Base-by-base conservation (phyloP, 202 grass and related monocot genomes). In the Tripidium arundinaceum region DNA sequence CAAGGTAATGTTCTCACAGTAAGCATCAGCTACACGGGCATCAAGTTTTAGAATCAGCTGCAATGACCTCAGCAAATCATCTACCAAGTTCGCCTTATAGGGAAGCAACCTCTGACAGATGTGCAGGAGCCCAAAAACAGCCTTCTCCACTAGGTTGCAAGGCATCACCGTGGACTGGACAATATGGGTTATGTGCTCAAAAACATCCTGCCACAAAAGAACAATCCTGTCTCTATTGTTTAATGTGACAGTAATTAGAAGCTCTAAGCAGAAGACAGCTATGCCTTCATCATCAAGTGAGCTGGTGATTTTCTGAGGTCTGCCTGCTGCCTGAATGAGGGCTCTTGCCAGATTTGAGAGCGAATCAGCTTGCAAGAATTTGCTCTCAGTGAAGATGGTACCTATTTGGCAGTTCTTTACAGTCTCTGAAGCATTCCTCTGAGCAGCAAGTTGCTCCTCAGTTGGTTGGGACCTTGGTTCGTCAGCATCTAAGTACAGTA, bases 181-280 rank as follows among this genome's bases (percentile, higher is more conserved):
- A 1, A 98, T 95, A 45, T 87, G 91, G 26, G 96, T 81, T 82
- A 98, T 95, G 79, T 98, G 96, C 84, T 98, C 92, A 79, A 88
- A 98, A 79, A 98, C 93, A 70, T 81, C 90, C 78, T 95, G 88
- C 96, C 96, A 98, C 58, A 98, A 80, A 89, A 93, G 90, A 60
- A 83, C 81, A 86, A 98, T 98, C 79, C 96, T 92, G 64, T 98
- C 96, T 79, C 96, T 93, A 64, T 98, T 98, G 83, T 98, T 98
- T 68, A 98, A 86, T 67, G 96, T 98, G 50, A 98, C 86, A 79
- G 90, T 87, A 75, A 95, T 93, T 74, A 98, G 86, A 62, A 98
- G 86, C 72, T 98, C 96, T 69, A 98, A 89, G 78, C 90, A 98
- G 78, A 98, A 95, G 25, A 98, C 96, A 80, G 88, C 80, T 57